Conservation (phyloP, 148 eudicot genomes). For the Rhododendron molle region DNA sequence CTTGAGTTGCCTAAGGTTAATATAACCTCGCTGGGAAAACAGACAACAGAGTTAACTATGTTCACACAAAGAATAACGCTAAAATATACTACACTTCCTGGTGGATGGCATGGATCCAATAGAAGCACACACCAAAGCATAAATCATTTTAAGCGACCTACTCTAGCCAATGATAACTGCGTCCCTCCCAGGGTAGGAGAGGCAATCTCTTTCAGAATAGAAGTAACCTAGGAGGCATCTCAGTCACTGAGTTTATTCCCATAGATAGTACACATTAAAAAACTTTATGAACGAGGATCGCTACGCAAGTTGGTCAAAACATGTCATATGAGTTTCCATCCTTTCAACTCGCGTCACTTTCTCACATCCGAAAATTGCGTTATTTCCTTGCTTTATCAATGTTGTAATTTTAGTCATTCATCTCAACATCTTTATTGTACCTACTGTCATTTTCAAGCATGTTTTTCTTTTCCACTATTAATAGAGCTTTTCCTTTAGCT, state of each 20-base stretch:
- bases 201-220: neutral
- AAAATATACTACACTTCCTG: neutral
- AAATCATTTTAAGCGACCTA: neutral
- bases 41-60: neutral
- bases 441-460: neutral
- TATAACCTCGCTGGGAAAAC: constrained; percentile 84
- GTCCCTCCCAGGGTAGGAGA: neutral
- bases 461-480: neutral
- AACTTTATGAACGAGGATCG: neutral
- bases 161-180: neutral
- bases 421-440: neutral
- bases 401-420: neutral
- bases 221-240: neutral
- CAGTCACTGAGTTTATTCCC: neutral
- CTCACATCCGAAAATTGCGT: neutral
- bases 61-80: neutral
- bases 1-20: constrained; percentile 90
- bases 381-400: neutral
- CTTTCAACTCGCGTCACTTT: neutral
- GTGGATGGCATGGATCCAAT: neutral
- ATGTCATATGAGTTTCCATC: neutral
- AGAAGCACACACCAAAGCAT: neutral
- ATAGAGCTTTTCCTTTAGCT: neutral
- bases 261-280: neutral
- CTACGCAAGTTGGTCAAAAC: neutral